Evolutionary conservation across 345 rosid genomes (phyloP).

Genomic region (Eucalyptus sp.): DNA sequence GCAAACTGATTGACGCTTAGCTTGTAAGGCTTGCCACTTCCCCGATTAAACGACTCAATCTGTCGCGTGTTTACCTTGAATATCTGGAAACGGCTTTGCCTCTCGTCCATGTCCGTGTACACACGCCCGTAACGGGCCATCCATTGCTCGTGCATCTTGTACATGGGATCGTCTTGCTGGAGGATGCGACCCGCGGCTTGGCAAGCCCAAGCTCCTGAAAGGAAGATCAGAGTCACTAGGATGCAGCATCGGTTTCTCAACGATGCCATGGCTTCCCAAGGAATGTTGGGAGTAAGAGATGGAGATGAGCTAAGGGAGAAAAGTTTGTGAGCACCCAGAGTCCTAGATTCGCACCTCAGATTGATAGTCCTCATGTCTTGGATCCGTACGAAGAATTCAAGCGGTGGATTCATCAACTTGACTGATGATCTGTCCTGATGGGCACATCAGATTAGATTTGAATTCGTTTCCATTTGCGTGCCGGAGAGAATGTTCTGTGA

Average conservation of each 20-base stretch:
- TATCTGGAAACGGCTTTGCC: constrained; percentile 3
- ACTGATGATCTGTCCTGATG: not conserved
- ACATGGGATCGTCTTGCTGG: not conserved
- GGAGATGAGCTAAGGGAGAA: not conserved
- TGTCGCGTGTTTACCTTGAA: constrained; percentile 5
- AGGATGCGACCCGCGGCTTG: not conserved
- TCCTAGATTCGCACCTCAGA: not conserved
- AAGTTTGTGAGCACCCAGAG: not conserved
- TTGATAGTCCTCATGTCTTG: not conserved
- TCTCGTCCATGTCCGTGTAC: constrained; percentile 3
- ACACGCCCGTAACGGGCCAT: constrained; percentile 5
- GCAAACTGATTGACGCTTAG: constrained; percentile 29
- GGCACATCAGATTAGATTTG: not conserved
- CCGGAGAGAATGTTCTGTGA: not conserved
- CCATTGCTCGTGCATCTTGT: constrained; percentile 19
- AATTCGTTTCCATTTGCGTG: not conserved
- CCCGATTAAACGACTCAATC: constrained; percentile 10
- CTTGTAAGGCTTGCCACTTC: constrained; percentile 12
- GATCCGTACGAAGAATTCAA: not conserved
- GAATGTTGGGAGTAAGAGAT: not conserved
- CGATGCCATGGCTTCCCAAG: not conserved
- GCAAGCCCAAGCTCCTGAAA: not conserved
- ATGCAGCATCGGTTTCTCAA: not conserved
- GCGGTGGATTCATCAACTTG: not conserved
- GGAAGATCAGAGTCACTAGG: not conserved